These are phyloP conservation scores for Populus tomentosa DNA, from an alignment of 441 rosid species.

Conservation along the genomic window DNA sequence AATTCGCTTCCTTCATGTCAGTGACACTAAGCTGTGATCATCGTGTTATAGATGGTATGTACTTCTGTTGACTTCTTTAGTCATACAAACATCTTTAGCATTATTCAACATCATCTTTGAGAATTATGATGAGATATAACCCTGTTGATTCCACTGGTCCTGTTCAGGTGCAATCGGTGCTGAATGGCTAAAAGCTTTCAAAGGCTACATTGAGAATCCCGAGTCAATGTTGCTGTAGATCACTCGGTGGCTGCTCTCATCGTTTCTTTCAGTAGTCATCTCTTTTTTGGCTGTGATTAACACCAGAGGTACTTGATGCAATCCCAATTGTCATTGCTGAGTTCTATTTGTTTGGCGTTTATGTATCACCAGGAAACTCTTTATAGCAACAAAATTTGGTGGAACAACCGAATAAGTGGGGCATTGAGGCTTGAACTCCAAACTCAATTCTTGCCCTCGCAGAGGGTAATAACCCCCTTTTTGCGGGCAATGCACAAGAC, in stretches of 20 bases:
- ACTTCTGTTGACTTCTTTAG: background rate
- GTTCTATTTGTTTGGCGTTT: slow-evolving; percentile 4
- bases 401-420: slow-evolving; percentile 8
- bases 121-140: background rate
- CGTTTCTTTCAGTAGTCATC: slow-evolving; percentile 5
- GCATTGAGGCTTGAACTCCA: slow-evolving; percentile 6
- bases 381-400: background rate
- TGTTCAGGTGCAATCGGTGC: slow-evolving; percentile 84
- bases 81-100: background rate
- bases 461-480: background rate
- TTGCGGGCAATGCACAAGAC: background rate
- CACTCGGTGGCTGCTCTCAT: background rate
- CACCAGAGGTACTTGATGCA: background rate
- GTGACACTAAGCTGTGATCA: slow-evolving; percentile 92
- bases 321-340: background rate
- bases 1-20: slow-evolving; percentile 74
- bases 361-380: background rate
- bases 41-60: slow-evolving; percentile 82
- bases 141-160: slow-evolving; percentile 7
- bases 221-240: slow-evolving; percentile 85
- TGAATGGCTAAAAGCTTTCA: slow-evolving; percentile 94
- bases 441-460: slow-evolving; percentile 11
- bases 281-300: background rate
- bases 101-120: background rate
- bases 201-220: slow-evolving; percentile 87